Evolutionary conservation across 2,329 filamentous ascomycete species (phyloP).

Genomic region (Diaporthe velutina): DNA sequence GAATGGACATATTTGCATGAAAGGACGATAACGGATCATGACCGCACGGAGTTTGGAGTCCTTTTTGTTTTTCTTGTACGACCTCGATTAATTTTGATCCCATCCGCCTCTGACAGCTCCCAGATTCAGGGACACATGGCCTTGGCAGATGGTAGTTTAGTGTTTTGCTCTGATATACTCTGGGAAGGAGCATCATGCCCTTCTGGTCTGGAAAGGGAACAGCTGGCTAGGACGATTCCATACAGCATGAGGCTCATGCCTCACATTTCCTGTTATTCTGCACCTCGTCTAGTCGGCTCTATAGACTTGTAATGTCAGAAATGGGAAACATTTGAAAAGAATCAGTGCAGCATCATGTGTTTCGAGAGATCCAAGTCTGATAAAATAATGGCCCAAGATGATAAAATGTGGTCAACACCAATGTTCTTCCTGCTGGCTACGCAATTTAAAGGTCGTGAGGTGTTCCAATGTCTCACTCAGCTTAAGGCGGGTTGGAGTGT

Average conservation of each 20-base stretch:
- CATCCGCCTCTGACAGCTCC: background rate
- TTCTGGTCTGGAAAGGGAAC: background rate
- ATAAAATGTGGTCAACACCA: background rate
- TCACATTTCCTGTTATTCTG: conserved; percentile 12
- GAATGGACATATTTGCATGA: conserved; percentile 29
- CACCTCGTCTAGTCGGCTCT: conserved; percentile 23
- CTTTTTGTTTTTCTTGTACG: conserved; percentile 11
- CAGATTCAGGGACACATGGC: background rate
- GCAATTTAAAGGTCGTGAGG: background rate
- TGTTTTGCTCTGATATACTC: conserved; percentile 17
- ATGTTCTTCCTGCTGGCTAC: background rate
- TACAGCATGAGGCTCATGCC: conserved; percentile 23
- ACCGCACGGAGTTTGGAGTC: conserved; percentile 38
- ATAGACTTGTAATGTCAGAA: conserved; percentile 37
- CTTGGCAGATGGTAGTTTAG: background rate
- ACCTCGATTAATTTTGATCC: conserved; percentile 15
- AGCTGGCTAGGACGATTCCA: background rate
- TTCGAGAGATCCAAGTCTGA: background rate
- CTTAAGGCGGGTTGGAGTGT: too few relatives aligned
- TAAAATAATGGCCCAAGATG: background rate
- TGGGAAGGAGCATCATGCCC: conserved; percentile 4
- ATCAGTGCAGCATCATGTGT: background rate
- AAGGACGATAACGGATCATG: conserved; percentile 38
- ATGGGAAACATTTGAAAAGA: conserved; percentile 23
- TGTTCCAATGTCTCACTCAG: background rate